Percentiles rank a stretch among this genome's conserved stretches.
Evolutionary conservation across 768 basidiomycete genomes (phyloP).

Genomic region (Neoboletus brunneissimus): DNA sequence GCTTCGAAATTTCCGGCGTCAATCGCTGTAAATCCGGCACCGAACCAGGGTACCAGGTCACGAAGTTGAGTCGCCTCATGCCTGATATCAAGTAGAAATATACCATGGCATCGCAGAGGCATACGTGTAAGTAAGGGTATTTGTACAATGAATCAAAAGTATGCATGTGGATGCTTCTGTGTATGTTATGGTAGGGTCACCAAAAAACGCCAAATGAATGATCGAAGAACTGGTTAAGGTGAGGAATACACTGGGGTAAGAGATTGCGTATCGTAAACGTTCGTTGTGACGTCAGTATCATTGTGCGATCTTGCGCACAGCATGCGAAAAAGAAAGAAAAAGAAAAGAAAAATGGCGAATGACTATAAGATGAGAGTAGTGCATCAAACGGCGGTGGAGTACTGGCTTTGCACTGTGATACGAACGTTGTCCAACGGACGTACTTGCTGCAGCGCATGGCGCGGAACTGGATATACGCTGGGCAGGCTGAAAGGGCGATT

Average conservation of each 20-base stretch:
- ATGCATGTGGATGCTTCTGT: neutral
- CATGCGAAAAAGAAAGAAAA: no score
- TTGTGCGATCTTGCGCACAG: constrained; percentile 17
- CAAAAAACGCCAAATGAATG: constrained; percentile 1
- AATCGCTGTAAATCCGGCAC: neutral
- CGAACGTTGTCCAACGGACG: constrained; percentile 5
- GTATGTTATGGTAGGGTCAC: constrained; percentile 1
- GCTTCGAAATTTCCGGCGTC: neutral
- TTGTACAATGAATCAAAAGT: neutral
- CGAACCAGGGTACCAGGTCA: neutral
- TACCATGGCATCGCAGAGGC: constrained; percentile 12
- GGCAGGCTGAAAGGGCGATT: constrained; percentile 19
- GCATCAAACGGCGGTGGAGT: constrained; percentile 4
- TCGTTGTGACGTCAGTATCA: constrained; percentile 4
- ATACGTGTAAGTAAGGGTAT: neutral
- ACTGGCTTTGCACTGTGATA: constrained; percentile 17
- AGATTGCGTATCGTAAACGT: constrained; percentile 10
- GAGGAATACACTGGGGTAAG: neutral
- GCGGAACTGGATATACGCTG: constrained; percentile 1
- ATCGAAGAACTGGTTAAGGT: constrained; percentile 3
- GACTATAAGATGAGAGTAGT: neutral
- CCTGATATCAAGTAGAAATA: neutral
- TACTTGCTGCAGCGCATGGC: neutral
- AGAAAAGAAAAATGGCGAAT: neutral
- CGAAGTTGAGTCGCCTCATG: neutral